Evolutionary conservation across 345 rosid genomes (phyloP).

Genomic region (Microcos paniculata): DNA sequence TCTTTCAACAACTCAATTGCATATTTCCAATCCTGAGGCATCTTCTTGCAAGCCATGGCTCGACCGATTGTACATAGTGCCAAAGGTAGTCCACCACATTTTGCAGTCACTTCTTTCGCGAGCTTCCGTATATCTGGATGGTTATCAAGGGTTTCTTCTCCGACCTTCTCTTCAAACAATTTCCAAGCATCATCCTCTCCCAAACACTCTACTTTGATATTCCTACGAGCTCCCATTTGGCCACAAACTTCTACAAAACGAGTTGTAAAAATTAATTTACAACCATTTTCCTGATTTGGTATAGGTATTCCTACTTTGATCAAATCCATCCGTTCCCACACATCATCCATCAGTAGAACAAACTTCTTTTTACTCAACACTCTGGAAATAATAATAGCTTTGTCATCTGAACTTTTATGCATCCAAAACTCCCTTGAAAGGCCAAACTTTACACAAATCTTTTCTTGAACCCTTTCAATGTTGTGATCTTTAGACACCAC

Average conservation of each 20-base stretch:
- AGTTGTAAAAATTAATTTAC: too few species aligned
- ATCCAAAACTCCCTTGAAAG: neutral
- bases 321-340: too few species aligned
- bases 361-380: neutral
- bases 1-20: neutral
- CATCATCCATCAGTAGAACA: neutral
- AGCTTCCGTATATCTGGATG: constrained; percentile 29
- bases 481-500: constrained; percentile 6
- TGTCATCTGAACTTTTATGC: neutral
- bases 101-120: constrained; percentile 31
- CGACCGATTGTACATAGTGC: neutral
- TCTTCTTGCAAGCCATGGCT: neutral
- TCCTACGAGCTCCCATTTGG: too few species aligned
- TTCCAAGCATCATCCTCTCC: neutral
- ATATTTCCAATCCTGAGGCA: constrained; percentile 1
- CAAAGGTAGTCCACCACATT: neutral
- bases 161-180: constrained; percentile 31
- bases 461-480: constrained; percentile 3
- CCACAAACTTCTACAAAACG: too few species aligned
- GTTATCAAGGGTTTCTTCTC: constrained; percentile 26
- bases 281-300: too few species aligned
- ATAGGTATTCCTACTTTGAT: too few species aligned
- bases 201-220: too few species aligned
- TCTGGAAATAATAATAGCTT: neutral
- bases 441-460: neutral